phyloP scores from a whole-genome alignment of 495 filamentous ascomycete genomes.

The Aspergillus diversus region DNA sequence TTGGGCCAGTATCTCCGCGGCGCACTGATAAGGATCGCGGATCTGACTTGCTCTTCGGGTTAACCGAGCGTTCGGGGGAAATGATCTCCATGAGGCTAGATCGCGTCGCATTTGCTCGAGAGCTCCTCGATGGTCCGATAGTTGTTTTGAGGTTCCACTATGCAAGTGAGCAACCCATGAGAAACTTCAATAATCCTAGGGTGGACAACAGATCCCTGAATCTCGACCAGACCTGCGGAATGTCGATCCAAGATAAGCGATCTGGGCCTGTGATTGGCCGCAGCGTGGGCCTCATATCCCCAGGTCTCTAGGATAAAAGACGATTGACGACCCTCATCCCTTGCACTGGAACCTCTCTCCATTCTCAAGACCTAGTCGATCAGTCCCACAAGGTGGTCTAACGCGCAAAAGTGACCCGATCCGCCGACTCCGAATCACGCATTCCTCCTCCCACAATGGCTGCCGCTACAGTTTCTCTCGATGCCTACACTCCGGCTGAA shows the following conservation, averaged over 20 bases:
- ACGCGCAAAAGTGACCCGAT: too few species aligned
- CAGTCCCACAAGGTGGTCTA: too few species aligned
- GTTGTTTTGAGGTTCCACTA: background rate
- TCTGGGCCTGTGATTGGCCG: background rate
- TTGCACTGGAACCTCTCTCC: background rate
- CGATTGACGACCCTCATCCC: background rate
- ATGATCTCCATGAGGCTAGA: background rate
- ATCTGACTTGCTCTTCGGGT: background rate
- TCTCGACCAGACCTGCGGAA: background rate
- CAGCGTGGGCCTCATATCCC: background rate
- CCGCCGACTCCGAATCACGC: background rate
- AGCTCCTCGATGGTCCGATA: background rate
- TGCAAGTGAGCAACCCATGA: background rate
- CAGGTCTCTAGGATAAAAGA: background rate
- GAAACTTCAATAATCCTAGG: background rate
- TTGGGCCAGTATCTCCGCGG: background rate
- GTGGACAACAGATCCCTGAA: background rate
- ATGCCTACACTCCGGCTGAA: slow-evolving; percentile 49
- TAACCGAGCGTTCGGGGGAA: background rate
- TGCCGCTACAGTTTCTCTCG: slow-evolving; percentile 26
- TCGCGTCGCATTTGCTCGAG: background rate
- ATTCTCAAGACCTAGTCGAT: too few species aligned
- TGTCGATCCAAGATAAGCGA: background rate
- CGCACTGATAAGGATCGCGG: background rate
- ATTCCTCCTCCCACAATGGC: slow-evolving; percentile 15